Conservation (phyloP, 371 early-diverging fungal genomes). For the Polyrhizophydium stewartii region DNA sequence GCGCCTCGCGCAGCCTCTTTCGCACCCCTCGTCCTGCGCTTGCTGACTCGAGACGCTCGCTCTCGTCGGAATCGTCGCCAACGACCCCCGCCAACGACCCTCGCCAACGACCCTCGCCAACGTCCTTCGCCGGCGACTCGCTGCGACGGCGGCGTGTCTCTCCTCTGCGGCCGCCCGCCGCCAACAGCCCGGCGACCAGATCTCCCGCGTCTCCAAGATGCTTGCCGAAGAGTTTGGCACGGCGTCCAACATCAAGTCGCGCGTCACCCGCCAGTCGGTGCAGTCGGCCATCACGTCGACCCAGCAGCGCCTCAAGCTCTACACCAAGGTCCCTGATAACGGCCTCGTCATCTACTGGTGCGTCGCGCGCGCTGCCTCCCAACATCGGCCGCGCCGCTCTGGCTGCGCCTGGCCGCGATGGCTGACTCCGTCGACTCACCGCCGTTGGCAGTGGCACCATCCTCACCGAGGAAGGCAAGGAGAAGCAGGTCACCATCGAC, state of each 20-base stretch:
- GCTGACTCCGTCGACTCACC: not conserved
- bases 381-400: not conserved
- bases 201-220: conserved; percentile 90
- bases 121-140: no score
- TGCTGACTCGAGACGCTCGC: no score
- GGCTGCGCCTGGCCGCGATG: not conserved
- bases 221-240: conserved; percentile 99
- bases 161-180: no score
- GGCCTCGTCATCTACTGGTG: conserved; percentile 81
- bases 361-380: not conserved
- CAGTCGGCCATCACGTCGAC: conserved; percentile 98
- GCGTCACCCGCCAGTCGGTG: conserved; percentile 98
- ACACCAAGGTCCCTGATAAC: conserved; percentile 89
- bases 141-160: no score
- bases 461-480: conserved; percentile 98
- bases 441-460: conserved; percentile 91
- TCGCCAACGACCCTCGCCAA: no score
- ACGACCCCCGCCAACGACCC: no score
- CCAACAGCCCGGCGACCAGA: conserved; percentile 94
- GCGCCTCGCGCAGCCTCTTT: no score
- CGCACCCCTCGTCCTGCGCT: no score
- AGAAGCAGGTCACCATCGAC: conserved; percentile 98
- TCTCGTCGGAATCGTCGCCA: no score
- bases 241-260: conserved; percentile 99
- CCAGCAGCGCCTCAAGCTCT: conserved; percentile 96